These are phyloP conservation scores for Fusarium sterilihyphosum DNA, from an alignment of 2,329 filamentous ascomycete genomes.

Conservation along the genomic window DNA sequence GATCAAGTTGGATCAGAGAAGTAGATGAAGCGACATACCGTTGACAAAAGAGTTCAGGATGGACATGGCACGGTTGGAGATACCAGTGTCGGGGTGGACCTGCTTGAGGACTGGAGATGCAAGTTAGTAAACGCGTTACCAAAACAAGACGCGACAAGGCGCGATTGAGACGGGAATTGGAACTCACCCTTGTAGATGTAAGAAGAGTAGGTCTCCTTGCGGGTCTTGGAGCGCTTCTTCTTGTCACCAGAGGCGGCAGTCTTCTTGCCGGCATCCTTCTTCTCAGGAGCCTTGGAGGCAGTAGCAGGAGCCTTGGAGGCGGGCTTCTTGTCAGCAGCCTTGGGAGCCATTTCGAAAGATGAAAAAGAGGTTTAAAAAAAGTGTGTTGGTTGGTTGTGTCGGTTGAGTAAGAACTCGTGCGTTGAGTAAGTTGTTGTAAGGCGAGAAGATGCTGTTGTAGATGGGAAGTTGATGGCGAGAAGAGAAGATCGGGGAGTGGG, in stretches of 20 bases:
- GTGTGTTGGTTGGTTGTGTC: constrained; percentile 7
- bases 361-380: constrained; percentile 9
- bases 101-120: constrained; percentile 88
- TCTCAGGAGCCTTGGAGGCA: constrained; percentile 78
- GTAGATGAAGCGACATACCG: constrained; percentile 65
- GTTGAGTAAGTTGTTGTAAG: constrained; percentile 32
- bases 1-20: neutral
- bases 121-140: constrained; percentile 33
- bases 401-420: constrained; percentile 27
- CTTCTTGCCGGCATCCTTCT: constrained; percentile 99
- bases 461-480: constrained; percentile 57
- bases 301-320: constrained; percentile 93
- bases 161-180: constrained; percentile 4
- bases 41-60: constrained; percentile 99
- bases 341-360: constrained; percentile 82
- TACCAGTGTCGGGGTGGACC: constrained; percentile 99
- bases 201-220: constrained; percentile 99
- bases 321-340: constrained; percentile 98
- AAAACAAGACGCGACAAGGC: constrained; percentile 4
- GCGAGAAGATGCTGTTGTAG: constrained; percentile 50
- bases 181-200: constrained; percentile 99
- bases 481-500: constrained; percentile 61
- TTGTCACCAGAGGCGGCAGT: constrained; percentile 95
- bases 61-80: constrained; percentile 99
- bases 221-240: constrained; percentile 99